These are phyloP conservation scores for Colletotrichum sp. DNA, from an alignment of 2,329 filamentous ascomycete genomes.

Conservation along the genomic window DNA sequence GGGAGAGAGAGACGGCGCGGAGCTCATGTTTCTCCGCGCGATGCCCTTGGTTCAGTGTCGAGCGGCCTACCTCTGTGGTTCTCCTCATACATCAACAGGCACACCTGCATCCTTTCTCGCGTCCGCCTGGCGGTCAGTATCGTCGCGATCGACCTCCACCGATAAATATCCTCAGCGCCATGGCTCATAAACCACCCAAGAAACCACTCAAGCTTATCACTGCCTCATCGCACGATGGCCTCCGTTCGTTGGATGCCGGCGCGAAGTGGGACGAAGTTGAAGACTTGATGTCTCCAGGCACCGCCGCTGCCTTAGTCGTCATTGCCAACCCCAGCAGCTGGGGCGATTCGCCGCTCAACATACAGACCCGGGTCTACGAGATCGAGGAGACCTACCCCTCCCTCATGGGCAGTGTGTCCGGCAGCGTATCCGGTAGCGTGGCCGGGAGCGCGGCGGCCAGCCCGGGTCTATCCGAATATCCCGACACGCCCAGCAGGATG, in stretches of 20 bases:
- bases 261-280: neutral
- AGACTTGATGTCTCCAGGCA: neutral
- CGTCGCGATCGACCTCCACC: neutral
- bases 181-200: neutral
- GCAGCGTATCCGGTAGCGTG: neutral
- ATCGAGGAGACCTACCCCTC: neutral
- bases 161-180: neutral
- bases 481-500: neutral
- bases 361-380: neutral
- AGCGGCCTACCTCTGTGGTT: neutral
- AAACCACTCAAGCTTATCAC: neutral
- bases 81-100: neutral
- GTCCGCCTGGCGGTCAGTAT: neutral
- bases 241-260: neutral
- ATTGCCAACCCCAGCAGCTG: neutral
- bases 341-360: neutral
- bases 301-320: neutral
- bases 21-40: neutral
- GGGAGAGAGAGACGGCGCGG: neutral
- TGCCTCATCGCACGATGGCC: neutral
- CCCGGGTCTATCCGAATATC: neutral
- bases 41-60: neutral
- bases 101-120: neutral
- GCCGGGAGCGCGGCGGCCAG: neutral
- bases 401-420: neutral